Conservation (phyloP, 1,284 basidiomycete species). For the Boletus mariae region DNA sequence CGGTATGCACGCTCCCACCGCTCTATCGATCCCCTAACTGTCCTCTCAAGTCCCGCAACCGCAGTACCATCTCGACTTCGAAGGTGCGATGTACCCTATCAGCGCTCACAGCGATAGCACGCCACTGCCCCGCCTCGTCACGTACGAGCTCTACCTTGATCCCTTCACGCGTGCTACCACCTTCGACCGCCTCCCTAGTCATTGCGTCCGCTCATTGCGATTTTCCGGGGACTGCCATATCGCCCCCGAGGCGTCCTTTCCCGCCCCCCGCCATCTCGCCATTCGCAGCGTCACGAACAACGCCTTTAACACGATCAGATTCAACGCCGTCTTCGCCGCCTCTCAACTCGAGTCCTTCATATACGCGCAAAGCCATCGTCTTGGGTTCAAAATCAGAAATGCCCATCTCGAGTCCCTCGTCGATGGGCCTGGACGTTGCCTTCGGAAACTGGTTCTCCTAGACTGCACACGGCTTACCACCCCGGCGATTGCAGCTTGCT, state of each 20-base stretch:
- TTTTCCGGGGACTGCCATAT: slow-evolving; percentile 37
- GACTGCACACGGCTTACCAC: slow-evolving; percentile 36
- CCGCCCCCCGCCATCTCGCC: slow-evolving; percentile 28
- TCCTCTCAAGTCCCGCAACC: slow-evolving; percentile 13
- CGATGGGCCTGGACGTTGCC: slow-evolving; percentile 20
- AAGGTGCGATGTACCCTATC: slow-evolving; percentile 39
- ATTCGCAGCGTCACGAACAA: slow-evolving; percentile 37
- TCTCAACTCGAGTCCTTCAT: slow-evolving; percentile 35
- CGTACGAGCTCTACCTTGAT: slow-evolving; percentile 37
- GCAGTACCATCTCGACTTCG: slow-evolving; percentile 35
- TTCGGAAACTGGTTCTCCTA: slow-evolving; percentile 39
- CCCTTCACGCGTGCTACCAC: slow-evolving; percentile 29
- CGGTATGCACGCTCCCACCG: slow-evolving; percentile 2
- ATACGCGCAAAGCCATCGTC: slow-evolving; percentile 34
- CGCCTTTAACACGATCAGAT: slow-evolving; percentile 35
- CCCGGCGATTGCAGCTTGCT: slow-evolving; percentile 28
- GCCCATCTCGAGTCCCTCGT: slow-evolving; percentile 34
- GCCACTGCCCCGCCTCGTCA: slow-evolving; percentile 20
- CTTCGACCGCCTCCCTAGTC: slow-evolving; percentile 32
- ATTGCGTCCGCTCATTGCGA: slow-evolving; percentile 30
- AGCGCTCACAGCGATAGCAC: neutral
- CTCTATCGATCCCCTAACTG: neutral
- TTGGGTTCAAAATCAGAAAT: slow-evolving; percentile 40
- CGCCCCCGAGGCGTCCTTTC: slow-evolving; percentile 13
- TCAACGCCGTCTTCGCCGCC: slow-evolving; percentile 28